Base-by-base conservation (phyloP, 257 asterid genomes). In the Forsythia viridissima region DNA sequence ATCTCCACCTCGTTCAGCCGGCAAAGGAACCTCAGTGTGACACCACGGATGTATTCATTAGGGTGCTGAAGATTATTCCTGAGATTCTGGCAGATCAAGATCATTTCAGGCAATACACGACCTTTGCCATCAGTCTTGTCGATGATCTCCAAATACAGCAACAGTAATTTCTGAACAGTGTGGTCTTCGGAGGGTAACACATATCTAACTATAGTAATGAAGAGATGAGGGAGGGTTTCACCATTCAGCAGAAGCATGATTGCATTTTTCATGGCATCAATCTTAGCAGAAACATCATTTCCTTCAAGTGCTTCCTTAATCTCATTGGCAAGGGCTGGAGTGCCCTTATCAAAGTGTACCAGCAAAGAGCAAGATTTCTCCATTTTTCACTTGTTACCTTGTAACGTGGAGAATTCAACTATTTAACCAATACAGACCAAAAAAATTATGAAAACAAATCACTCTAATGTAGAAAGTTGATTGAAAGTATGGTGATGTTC, bases 301-400 rank as follows among this genome's bases (percentile, higher is more conserved):
- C 96, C 96, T 88, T 94, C 97, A 74, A 92, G 97, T 70, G 98
- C 94, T 74, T 92, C 97, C 90, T 91, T 94, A 83, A 94, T 94
- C 93, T 94, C 97, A 75, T 90, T 94, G 38, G 94, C 91, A 66
- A 94, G 89, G 70, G 98, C 98, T 8, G 97, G 90, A 3, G 96
- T 83, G 72, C 97, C 92, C 93, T 94, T 94, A 78, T 94, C 98
- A 77, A 92, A 94, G 87, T 94, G 97, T 57, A 91, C 89, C 43
- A 94, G 90, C 88, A 94, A 77, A 2, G 97, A 85, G 77, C 97
- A 92, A 0, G 98, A 89, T 79, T 92, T 94, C 91, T 94, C 97
- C 98, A 94, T 94, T 84, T 75, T 61, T 24, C 69, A 61, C 9
- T 24, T 20, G 69, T 4, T 61, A 61, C 69, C 69, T 61, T 24